Conservation (phyloP, 345 rosid genomes). For the Erysimum cheiranthoides region DNA sequence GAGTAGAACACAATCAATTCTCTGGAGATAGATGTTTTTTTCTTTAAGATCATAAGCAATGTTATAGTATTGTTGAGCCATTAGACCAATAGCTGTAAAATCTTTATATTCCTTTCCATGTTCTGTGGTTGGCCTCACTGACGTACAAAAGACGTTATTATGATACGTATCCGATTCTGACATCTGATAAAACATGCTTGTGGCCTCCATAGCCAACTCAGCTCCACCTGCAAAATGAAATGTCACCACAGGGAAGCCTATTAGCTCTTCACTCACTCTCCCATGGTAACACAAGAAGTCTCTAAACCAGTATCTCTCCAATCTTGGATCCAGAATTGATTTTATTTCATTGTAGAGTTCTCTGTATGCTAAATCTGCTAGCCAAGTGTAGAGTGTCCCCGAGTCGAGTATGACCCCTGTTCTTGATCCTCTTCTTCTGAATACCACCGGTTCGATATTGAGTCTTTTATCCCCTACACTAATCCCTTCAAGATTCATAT, state of each 20-base stretch:
- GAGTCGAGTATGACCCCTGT: constrained; percentile 55
- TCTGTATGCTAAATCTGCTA: constrained; percentile 48
- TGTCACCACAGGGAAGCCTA: constrained; percentile 60
- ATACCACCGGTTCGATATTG: constrained; percentile 46
- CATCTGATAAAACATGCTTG: constrained; percentile 54
- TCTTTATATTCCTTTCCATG: constrained; percentile 36
- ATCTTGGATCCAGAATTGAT: constrained; percentile 33
- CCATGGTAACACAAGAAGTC: constrained; percentile 55
- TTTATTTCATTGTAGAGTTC: constrained; percentile 48
- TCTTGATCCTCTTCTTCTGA: constrained; percentile 38
- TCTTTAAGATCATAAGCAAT: constrained; percentile 41
- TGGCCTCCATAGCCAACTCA: constrained; percentile 56
- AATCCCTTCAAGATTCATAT: constrained; percentile 56
- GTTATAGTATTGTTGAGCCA: constrained; percentile 46
- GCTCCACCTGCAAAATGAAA: constrained; percentile 60
- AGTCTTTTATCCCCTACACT: constrained; percentile 56
- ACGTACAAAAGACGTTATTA: constrained; percentile 54
- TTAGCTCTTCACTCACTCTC: constrained; percentile 46
- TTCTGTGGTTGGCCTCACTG: constrained; percentile 45
- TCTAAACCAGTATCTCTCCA: constrained; percentile 44
- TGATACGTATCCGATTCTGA: constrained; percentile 22
- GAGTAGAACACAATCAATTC: constrained; percentile 44
- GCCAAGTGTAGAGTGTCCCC: constrained; percentile 54
- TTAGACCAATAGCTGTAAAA: constrained; percentile 46
- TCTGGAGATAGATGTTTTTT: constrained; percentile 35